phyloP scores from a whole-genome alignment of 2,329 filamentous ascomycete species.

The Penicillium sp. region DNA sequence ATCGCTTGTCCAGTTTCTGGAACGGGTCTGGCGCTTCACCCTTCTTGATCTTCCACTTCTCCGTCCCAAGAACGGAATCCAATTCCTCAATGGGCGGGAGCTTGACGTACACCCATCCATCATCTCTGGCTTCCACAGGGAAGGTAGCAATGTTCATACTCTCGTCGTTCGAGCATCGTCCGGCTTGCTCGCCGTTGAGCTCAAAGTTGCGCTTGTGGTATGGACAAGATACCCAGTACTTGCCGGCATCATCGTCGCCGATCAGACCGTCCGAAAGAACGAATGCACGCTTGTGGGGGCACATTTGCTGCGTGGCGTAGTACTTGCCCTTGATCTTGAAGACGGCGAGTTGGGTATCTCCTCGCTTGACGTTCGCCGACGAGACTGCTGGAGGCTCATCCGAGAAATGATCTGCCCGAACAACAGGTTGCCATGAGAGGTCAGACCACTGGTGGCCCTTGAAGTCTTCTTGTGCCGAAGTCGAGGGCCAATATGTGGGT shows the following conservation, averaged over 20 bases:
- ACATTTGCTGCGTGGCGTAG: slow-evolving; percentile 92
- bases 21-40: slow-evolving; percentile 64
- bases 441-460: slow-evolving; percentile 65
- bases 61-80: slow-evolving; percentile 75
- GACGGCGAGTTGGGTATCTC: slow-evolving; percentile 84
- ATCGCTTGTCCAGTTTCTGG: slow-evolving; percentile 57
- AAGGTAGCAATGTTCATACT: slow-evolving; percentile 81
- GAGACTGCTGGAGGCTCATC: slow-evolving; percentile 68
- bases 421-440: slow-evolving; percentile 77
- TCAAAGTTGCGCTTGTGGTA: slow-evolving; percentile 90
- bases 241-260: slow-evolving; percentile 61
- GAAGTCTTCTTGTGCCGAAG: slow-evolving; percentile 71
- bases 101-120: slow-evolving; percentile 78
- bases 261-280: slow-evolving; percentile 84
- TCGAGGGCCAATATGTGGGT: slow-evolving; percentile 76
- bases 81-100: slow-evolving; percentile 79
- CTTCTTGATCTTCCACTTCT: slow-evolving; percentile 75
- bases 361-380: slow-evolving; percentile 76
- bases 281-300: slow-evolving; percentile 87
- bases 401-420: slow-evolving; percentile 70
- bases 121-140: slow-evolving; percentile 70
- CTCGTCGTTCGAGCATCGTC: slow-evolving; percentile 73
- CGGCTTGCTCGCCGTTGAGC: slow-evolving; percentile 65
- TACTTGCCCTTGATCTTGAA: slow-evolving; percentile 80
- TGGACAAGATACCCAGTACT: slow-evolving; percentile 84